A percentile compares a stretch with the other conserved stretches of the same genome.
phyloP scores from a whole-genome alignment of 495 filamentous ascomycete species.

The Aspergillus campestris region DNA sequence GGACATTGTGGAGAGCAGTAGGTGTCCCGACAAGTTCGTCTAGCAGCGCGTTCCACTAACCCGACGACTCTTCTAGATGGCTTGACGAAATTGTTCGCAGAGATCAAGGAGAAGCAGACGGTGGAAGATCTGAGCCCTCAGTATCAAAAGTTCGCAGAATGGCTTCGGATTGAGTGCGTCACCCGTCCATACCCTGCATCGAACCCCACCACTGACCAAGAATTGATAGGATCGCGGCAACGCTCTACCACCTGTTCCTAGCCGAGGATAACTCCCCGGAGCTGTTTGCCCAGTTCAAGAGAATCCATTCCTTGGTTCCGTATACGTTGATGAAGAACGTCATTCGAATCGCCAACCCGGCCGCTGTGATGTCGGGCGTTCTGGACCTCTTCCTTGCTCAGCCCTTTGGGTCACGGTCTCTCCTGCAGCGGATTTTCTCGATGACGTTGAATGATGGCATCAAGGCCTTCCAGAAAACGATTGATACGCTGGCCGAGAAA shows the following conservation, averaged over 20 bases:
- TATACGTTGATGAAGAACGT: conserved; percentile 93
- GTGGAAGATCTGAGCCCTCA: conserved; percentile 85
- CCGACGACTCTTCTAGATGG: conserved; percentile 48
- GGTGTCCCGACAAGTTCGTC: conserved; percentile 17
- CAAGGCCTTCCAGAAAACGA: conserved; percentile 68
- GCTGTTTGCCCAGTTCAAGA: conserved; percentile 85
- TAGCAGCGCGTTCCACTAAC: conserved; percentile 1
- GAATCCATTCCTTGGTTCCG: conserved; percentile 87
- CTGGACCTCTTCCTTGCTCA: conserved; percentile 93
- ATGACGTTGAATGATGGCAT: conserved; percentile 90
- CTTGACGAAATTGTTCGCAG: conserved; percentile 83
- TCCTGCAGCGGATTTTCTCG: conserved; percentile 88
- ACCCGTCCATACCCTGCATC: neutral
- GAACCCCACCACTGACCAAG: conserved; percentile 7
- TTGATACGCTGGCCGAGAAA: conserved; percentile 64
- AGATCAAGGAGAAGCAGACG: conserved; percentile 78
- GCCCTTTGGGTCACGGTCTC: conserved; percentile 79
- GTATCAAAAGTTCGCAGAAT: conserved; percentile 97
- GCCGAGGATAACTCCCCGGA: conserved; percentile 97
- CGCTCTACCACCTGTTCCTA: conserved; percentile 93
- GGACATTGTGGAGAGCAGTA: conserved; percentile 71
- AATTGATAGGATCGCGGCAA: conserved; percentile 64
- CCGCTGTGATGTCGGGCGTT: conserved; percentile 86
- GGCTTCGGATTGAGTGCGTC: conserved; percentile 81
- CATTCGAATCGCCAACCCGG: conserved; percentile 91